Conservation (phyloP, 2,329 filamentous ascomycete genomes). For the Atkinsonella texensis region DNA sequence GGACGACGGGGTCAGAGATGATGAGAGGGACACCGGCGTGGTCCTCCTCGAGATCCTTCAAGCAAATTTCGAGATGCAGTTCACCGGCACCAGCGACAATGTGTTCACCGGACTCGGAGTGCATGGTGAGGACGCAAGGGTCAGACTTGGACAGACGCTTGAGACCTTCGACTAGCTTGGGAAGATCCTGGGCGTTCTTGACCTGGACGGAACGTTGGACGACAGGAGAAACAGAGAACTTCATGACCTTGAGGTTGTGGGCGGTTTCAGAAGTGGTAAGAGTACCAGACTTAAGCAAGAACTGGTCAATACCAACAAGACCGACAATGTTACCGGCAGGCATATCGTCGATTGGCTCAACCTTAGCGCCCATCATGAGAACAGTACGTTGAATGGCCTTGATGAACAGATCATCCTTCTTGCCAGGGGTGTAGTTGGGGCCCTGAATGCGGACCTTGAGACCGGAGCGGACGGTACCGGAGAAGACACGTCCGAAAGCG, state of each 20-base stretch:
- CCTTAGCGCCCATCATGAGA: conserved; percentile 99
- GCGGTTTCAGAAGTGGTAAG: conserved; percentile 93
- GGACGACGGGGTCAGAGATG: conserved; percentile 95
- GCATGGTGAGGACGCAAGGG: conserved; percentile 88
- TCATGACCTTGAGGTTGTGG: conserved; percentile 99
- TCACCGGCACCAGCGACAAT: conserved; percentile 98
- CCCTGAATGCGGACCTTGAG: conserved; percentile 99
- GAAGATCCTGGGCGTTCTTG: conserved; percentile 99
- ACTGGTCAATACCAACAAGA: conserved; percentile 99
- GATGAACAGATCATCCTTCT: conserved; percentile 98
- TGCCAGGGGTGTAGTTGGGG: conserved; percentile 94
- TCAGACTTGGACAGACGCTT: conserved; percentile 99
- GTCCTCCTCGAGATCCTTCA: conserved; percentile 99
- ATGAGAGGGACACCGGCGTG: conserved; percentile 97
- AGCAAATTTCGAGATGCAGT: conserved; percentile 98
- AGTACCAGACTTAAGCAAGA: conserved; percentile 99
- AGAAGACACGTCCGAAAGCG: conserved; percentile 99
- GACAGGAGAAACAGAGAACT: conserved; percentile 99
- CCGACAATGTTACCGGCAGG: conserved; percentile 99
- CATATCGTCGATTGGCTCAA: conserved; percentile 97
- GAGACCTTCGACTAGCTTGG: conserved; percentile 99
- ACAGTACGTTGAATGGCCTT: conserved; percentile 99
- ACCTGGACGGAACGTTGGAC: conserved; percentile 97
- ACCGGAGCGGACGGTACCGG: conserved; percentile 94
- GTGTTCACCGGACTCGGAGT: conserved; percentile 93